A percentile compares a stretch with the other conserved stretches of the same genome.
Conservation (phyloP, 2,329 filamentous ascomycete genomes). For the Claviceps sp. region DNA sequence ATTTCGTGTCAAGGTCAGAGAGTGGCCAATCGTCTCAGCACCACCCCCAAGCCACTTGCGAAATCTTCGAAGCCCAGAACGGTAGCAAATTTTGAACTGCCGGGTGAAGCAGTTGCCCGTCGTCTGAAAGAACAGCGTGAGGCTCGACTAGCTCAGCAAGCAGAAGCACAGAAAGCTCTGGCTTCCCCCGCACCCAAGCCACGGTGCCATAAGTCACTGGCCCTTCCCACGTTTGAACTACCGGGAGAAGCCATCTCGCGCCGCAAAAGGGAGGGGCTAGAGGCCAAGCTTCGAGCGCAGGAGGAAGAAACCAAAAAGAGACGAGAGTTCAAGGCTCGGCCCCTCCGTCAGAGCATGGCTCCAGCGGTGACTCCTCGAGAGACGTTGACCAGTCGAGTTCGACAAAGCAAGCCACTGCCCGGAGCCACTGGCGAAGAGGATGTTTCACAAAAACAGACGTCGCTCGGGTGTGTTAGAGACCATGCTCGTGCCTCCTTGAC, state of each 20-base stretch:
- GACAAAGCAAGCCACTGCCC: constrained; percentile 30
- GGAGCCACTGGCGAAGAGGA: constrained; percentile 11
- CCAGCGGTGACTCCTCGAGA: constrained; percentile 36
- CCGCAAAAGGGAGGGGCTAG: constrained; percentile 40
- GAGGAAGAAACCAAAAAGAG: constrained; percentile 47
- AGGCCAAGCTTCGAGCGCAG: constrained; percentile 40
- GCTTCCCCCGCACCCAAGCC: constrained; percentile 27
- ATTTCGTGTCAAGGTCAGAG: constrained; percentile 11
- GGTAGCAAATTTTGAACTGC: constrained; percentile 44
- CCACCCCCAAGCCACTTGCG: constrained; percentile 26
- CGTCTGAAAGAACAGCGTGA: constrained; percentile 45
- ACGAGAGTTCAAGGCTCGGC: constrained; percentile 51
- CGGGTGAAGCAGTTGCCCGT: constrained; percentile 46
- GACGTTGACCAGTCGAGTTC: constrained; percentile 42
- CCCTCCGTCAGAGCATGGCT: constrained; percentile 32
- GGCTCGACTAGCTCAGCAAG: constrained; percentile 31
- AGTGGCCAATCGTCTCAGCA: constrained; percentile 6
- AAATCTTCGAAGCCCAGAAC: constrained; percentile 44
- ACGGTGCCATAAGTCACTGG: constrained; percentile 38
- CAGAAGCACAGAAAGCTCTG: constrained; percentile 19
- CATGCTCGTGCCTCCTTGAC: constrained; percentile 3
- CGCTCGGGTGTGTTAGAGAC: constrained; percentile 8
- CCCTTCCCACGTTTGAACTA: constrained; percentile 45
- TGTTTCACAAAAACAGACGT: constrained; percentile 13
- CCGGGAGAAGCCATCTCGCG: constrained; percentile 48